Evolutionary conservation across 2,329 filamentous ascomycete species (phyloP), one percentile per base, ranked within the genome.

Genomic region (Byssochlamys sp.): DNA sequence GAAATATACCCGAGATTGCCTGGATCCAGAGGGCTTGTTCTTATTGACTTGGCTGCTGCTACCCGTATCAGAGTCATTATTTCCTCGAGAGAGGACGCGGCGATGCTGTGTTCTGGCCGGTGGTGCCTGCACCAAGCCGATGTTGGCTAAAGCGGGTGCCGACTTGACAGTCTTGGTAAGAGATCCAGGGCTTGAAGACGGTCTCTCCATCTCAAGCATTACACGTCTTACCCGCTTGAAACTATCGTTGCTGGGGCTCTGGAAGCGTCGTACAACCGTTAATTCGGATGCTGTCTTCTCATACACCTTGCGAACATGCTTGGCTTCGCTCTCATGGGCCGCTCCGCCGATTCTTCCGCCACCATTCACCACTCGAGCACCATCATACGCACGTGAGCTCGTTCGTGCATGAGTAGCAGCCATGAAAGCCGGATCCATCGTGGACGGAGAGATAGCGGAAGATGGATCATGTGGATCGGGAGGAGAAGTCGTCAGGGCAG

Each of bases 191-290:
- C 55, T 52, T 2, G 56, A 39, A 12, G 39, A 59, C n/a, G 58
- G 50, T 4, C 57, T 48, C 29, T 61, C 67, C 35, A 60, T 53
- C 52, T 64, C 63, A 54, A 65, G 65, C 27, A 65, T 54, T 10
- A 73, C 57, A 12, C 60, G 58, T n/a, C 67, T 64, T 31, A 77
- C 62, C 31, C 76, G 70, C 29, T 60, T 66, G 61, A 78, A 72
- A 59, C 75, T 77, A 59, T 77, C 73, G 7, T 69, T 67, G 2
- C 74, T 72, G 4, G 76, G 76, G 26, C 71, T 74, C 57, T 74
- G 73, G 60, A 78, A 78, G 24, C 75, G 71, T 53, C 73, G 72
- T 7, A 78, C 75, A 5, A 78, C 76, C 33, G 67, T 73, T 45
- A 78, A 66, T 59, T 78, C 76, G 48, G 72, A 63, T 4, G 73